phyloP scores from a whole-genome alignment of 495 filamentous ascomycete genomes.

The Aspergillus egyptiacus region DNA sequence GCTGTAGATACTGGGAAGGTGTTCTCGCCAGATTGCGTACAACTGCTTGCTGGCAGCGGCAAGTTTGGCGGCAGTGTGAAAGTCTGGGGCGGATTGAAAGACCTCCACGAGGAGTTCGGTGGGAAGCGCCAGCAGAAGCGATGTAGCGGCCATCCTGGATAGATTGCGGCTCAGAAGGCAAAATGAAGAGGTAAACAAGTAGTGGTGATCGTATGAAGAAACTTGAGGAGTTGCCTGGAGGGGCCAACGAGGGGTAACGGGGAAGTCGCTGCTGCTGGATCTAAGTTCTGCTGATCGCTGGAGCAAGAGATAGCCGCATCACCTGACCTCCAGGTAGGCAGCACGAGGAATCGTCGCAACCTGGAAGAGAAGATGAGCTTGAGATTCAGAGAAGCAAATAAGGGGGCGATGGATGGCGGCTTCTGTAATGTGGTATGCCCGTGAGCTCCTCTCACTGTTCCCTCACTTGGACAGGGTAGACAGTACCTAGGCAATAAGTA shows the following conservation, averaged over 20 bases:
- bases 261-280: too few species aligned
- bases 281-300: too few species aligned
- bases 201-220: too few species aligned
- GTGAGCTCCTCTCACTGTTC: too few species aligned
- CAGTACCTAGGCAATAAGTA: too few species aligned
- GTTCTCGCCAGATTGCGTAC: conserved; percentile 2
- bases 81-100: not conserved
- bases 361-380: too few species aligned
- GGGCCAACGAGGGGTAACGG: not conserved
- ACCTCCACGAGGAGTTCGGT: conserved; percentile 2
- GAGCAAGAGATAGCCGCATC: not conserved
- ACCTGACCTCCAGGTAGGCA: not conserved
- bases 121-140: not conserved
- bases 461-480: too few species aligned
- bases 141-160: not conserved
- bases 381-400: too few species aligned
- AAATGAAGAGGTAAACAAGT: not conserved
- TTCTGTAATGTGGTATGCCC: too few species aligned
- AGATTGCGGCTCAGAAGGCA: not conserved
- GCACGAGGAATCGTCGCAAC: too few species aligned
- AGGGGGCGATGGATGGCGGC: too few species aligned
- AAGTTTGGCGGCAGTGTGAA: not conserved
- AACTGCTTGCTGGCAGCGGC: not conserved
- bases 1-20: conserved; percentile 2
- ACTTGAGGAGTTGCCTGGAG: too few species aligned